Evolutionary conservation across 768 basidiomycete genomes (phyloP), one percentile per base, ranked within the genome.

Genomic region (Auricularia cornea): DNA sequence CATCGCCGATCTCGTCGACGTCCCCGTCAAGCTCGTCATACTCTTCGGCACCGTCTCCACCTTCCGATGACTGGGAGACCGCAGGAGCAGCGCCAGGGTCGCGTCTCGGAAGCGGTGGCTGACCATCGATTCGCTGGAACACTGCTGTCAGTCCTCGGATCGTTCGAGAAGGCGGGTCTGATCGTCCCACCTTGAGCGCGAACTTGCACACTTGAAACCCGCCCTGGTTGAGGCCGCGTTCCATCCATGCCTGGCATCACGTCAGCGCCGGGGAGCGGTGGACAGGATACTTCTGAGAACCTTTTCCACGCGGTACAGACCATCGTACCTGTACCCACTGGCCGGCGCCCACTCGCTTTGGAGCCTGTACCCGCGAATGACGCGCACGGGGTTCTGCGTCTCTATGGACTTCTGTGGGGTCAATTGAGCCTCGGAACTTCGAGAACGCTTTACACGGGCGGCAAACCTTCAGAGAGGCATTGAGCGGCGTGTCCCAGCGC

Each of bases 271-370:
- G 10, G 20, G 35, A 57, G 4, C 30, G 57, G 61, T 23, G 56
- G 29, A 31, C 60, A 68, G 6, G 20, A 61, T 28, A 2, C 11
- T n/a, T n/a, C n/a, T n/a, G 20, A 31, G 60, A 18, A 54, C 51
- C 78, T 86, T 85, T 73, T 88, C 88, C 16, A 93, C 88, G 2
- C 70, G 75, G 70, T 96, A 97, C 11, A 97, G 78, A 1, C 94
- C 94, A 68, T 96, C 94, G 70, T 96, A 96, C 10, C 93, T 85
- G 71, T 94, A 97, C 30, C 90, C 90, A 93, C 79, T 90, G 86
- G 29, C 79, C 5, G 94, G 94, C 6, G 90, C 92, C 66, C 86
- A 96, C 26, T 77, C 77, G 0, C 90, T 90, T 32, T 74, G 72
- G 32, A 86, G 73, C 72, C 93, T 93, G 80, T 75, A 95, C 1